Evolutionary conservation across 768 basidiomycete genomes (phyloP).

Genomic region (Termitomyces sp.): DNA sequence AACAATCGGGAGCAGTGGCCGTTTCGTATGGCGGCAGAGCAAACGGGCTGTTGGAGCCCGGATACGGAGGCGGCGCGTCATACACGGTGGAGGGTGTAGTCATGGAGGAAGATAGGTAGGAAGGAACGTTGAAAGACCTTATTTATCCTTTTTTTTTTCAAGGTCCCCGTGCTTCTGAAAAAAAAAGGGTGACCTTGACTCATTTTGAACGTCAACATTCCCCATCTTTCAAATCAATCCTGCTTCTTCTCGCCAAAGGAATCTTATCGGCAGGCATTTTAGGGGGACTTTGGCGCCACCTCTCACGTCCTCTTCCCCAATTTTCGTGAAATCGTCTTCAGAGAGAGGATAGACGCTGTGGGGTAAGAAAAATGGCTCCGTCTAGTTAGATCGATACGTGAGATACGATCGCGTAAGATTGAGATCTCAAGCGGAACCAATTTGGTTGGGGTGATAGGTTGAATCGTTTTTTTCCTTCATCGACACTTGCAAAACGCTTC

Average conservation of each 20-base stretch:
- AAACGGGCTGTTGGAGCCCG: neutral
- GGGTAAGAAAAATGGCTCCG: neutral
- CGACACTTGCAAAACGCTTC: neutral
- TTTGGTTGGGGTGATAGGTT: neutral
- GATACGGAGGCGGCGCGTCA: slow-evolving; percentile 3
- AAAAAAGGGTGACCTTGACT: slow-evolving; percentile 1
- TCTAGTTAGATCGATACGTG: neutral
- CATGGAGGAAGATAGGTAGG: neutral
- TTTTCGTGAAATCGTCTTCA: too few species aligned
- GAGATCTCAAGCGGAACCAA: neutral
- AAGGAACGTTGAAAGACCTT: neutral
- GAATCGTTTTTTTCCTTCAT: neutral
- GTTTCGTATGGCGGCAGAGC: slow-evolving; percentile 4
- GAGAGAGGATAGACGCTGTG: neutral
- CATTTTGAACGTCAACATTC: neutral
- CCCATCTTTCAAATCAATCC: neutral
- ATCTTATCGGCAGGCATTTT: neutral
- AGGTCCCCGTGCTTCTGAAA: slow-evolving; percentile 1
- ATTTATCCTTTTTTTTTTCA: neutral
- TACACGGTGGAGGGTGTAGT: neutral
- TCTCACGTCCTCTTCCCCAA: neutral
- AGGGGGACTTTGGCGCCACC: neutral
- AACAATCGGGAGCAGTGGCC: slow-evolving; percentile 1
- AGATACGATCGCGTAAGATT: neutral
- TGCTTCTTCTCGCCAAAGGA: too few species aligned